Conservation (phyloP, 139 green algal species). For the Micractinium sp. region DNA sequence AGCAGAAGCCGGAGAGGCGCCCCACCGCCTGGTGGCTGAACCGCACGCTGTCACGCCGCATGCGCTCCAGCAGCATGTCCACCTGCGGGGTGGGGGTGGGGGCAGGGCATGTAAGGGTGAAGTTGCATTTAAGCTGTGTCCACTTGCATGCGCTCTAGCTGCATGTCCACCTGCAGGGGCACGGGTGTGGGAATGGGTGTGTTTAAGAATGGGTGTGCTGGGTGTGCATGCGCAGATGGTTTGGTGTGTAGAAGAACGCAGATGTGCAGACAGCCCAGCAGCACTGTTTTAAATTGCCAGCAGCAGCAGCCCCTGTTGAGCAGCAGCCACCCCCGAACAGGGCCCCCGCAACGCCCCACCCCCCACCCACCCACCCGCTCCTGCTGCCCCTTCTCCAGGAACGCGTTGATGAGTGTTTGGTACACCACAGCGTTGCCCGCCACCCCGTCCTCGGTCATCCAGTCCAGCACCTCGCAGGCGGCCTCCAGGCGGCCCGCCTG, state of each 20-base stretch:
- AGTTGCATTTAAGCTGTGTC: too few relatives aligned
- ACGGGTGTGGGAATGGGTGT: too few relatives aligned
- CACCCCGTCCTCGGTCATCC: constrained; percentile 30
- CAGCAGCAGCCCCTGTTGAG: too few relatives aligned
- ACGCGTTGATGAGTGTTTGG: constrained; percentile 35
- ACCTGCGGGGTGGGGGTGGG: neutral
- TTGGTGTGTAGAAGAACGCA: too few relatives aligned
- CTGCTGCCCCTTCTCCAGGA: constrained; percentile 11
- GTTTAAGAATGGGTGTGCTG: neutral
- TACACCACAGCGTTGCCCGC: constrained; percentile 31
- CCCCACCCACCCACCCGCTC: constrained; percentile 18
- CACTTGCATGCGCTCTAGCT: too few relatives aligned
- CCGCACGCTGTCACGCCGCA: constrained; percentile 18
- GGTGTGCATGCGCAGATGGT: neutral
- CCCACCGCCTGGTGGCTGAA: constrained; percentile 27
- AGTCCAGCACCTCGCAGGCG: constrained; percentile 2
- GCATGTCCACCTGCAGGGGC: too few relatives aligned
- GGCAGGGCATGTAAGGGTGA: neutral
- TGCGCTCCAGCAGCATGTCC: constrained; percentile 21
- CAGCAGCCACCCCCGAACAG: too few relatives aligned
- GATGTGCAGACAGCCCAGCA: too few relatives aligned
- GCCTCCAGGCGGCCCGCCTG: neutral
- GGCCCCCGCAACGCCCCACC: too few relatives aligned
- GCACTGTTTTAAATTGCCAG: too few relatives aligned
- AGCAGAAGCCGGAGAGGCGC: constrained; percentile 30